Evolutionary conservation across 2,329 filamentous ascomycete species (phyloP).

Genomic region (Alternaria infectoria): DNA sequence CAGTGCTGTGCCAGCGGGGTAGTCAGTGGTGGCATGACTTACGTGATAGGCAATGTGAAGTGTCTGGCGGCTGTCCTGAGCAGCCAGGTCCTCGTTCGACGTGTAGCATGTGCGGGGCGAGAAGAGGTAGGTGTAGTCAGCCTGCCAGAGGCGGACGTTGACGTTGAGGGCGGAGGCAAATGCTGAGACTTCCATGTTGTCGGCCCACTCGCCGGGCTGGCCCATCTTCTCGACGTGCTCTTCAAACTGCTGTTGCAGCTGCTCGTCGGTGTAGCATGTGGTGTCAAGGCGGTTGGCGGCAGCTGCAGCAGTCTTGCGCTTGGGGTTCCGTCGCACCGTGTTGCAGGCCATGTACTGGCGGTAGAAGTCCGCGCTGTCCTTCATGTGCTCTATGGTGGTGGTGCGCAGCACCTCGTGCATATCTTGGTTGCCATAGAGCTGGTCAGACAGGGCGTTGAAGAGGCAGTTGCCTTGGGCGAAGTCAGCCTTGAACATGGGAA

Average conservation of each 20-base stretch:
- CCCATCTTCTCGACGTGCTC: conserved; percentile 66
- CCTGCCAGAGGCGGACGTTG: conserved; percentile 68
- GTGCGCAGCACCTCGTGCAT: conserved; percentile 65
- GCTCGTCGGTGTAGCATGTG: conserved; percentile 57
- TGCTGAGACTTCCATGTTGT: conserved; percentile 71
- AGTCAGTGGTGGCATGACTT: conserved; percentile 41
- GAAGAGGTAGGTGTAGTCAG: conserved; percentile 59
- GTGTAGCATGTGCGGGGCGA: conserved; percentile 49
- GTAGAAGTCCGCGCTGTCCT: conserved; percentile 65
- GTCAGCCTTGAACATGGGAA: conserved; percentile 24
- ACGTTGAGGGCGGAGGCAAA: conserved; percentile 67
- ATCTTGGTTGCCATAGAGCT: conserved; percentile 67
- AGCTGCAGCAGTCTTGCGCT: conserved; percentile 61
- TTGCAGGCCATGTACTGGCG: conserved; percentile 67
- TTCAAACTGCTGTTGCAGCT: conserved; percentile 60
- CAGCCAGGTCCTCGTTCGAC: conserved; percentile 35
- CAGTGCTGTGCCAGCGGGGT: conserved; percentile 15
- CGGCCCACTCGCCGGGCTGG: conserved; percentile 66
- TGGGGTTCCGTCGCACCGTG: conserved; percentile 60
- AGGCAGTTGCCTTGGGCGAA: conserved; percentile 67
- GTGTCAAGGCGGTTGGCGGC: conserved; percentile 52
- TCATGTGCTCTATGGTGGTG: conserved; percentile 67
- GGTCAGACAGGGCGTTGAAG: conserved; percentile 71
- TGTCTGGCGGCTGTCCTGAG: conserved; percentile 40
- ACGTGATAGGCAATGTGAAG: conserved; percentile 70